A percentile compares a stretch with the other conserved stretches of the same genome.
These are phyloP conservation scores for Blepharisma japonicum DNA, from an alignment of 73 alveolate species.

Conservation along the genomic window DNA sequence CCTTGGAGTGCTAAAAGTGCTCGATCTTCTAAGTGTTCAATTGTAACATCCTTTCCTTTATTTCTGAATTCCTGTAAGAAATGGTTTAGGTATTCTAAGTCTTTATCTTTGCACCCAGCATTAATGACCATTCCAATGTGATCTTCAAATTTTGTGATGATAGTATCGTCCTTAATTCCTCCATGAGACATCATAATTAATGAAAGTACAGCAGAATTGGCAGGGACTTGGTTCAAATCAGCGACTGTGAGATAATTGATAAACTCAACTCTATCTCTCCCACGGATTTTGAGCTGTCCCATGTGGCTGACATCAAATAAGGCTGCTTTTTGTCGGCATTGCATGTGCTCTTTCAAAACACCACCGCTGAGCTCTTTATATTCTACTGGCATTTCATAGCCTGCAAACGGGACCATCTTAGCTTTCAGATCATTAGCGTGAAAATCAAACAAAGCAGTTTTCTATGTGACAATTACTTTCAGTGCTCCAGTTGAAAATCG, in stretches of 20 bases:
- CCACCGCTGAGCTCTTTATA: slow-evolving; percentile 61
- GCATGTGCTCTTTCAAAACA: slow-evolving; percentile 68
- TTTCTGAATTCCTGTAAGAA: slow-evolving; percentile 37
- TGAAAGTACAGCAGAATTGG: slow-evolving; percentile 69
- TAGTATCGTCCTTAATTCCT: slow-evolving; percentile 89
- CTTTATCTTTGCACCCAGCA: slow-evolving; percentile 92
- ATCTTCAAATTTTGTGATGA: slow-evolving; percentile 50
- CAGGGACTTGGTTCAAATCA: slow-evolving; percentile 57
- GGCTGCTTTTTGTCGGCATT: slow-evolving; percentile 61
- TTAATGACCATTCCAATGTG: slow-evolving; percentile 76
- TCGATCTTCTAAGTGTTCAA: slow-evolving; percentile 49
- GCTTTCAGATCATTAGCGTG: slow-evolving; percentile 60
- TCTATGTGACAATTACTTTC: not conserved
- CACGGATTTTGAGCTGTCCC: slow-evolving; percentile 75
- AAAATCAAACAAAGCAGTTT: slow-evolving; percentile 50
- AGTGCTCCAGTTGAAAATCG: too few species aligned
- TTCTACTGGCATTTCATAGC: slow-evolving; percentile 80
- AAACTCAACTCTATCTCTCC: slow-evolving; percentile 65
- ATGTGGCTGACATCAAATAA: slow-evolving; percentile 88
- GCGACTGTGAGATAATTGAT: slow-evolving; percentile 65
- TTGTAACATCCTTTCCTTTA: slow-evolving; percentile 43
- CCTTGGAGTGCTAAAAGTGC: slow-evolving; percentile 53
- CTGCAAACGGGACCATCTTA: slow-evolving; percentile 85
- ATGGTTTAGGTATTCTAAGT: slow-evolving; percentile 65
- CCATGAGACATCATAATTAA: slow-evolving; percentile 83